Evolutionary conservation across 768 basidiomycete species (phyloP).

Genomic region (Russula griseocarnosa): DNA sequence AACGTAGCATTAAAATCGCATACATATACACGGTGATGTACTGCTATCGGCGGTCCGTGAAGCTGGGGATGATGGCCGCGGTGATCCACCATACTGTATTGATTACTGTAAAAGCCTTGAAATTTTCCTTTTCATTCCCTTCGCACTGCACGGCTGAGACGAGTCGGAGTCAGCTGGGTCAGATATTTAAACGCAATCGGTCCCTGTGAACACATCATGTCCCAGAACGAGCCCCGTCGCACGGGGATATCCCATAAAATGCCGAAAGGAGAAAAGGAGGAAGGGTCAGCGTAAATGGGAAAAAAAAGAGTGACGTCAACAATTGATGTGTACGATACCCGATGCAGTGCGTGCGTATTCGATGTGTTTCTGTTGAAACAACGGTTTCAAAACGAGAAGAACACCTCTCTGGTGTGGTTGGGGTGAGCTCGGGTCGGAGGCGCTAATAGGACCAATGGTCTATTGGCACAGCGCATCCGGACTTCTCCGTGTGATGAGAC

Average conservation of each 20-base stretch:
- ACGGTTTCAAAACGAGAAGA: neutral
- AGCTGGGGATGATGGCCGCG: neutral
- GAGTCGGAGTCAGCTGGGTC: neutral
- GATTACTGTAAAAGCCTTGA: neutral
- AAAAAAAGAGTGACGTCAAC: neutral
- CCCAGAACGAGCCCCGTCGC: neutral
- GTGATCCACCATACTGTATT: neutral
- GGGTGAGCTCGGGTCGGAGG: neutral
- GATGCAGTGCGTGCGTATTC: neutral
- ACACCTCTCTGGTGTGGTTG: neutral
- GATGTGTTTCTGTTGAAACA: neutral
- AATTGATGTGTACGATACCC: neutral
- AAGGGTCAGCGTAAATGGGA: no score
- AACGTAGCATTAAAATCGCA: neutral
- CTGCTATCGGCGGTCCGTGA: neutral
- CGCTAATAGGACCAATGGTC: no score
- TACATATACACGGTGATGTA: neutral
- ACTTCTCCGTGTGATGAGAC: neutral
- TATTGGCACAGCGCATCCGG: constrained; percentile 1
- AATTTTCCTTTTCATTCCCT: neutral
- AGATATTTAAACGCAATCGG: neutral
- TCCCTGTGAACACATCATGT: neutral
- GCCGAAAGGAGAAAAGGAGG: no score
- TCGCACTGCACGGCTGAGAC: neutral
- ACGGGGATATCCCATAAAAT: neutral